Evolutionary conservation across 1,139 yeast genomes (phyloP).

Genomic region (Diutina sp.): DNA sequence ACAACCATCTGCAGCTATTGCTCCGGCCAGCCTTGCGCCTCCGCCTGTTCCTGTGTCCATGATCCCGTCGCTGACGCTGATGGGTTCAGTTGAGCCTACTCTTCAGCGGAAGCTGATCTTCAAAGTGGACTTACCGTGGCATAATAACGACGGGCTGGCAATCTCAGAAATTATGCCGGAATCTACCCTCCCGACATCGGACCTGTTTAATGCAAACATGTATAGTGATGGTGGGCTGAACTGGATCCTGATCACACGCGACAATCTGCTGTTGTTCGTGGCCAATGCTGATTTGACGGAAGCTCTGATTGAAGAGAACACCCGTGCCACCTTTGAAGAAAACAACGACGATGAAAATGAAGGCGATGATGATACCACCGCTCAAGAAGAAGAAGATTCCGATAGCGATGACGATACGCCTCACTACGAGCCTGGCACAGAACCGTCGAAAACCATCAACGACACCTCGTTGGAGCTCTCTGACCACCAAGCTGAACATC

Average conservation of each 20-base stretch:
- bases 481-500: not conserved
- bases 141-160: not conserved
- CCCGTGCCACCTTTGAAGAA: not conserved
- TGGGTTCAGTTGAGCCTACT: not conserved
- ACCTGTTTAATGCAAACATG: not conserved
- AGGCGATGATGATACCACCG: not conserved
- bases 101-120: not conserved
- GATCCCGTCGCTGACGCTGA: not conserved
- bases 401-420: not conserved
- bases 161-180: not conserved
- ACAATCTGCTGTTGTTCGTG: not conserved
- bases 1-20: too few relatives aligned
- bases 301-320: not conserved
- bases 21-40: not conserved
- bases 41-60: not conserved
- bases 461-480: not conserved
- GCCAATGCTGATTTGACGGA: not conserved
- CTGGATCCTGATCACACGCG: not conserved
- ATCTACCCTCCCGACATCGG: not conserved
- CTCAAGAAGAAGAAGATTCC: not conserved
- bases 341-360: not conserved
- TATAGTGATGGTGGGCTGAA: not conserved
- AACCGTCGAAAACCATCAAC: not conserved
- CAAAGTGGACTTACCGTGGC: slow-evolving; percentile 1
- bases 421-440: not conserved